Base-by-base conservation (phyloP, 441 rosid species). In the Gossypium aridum region DNA sequence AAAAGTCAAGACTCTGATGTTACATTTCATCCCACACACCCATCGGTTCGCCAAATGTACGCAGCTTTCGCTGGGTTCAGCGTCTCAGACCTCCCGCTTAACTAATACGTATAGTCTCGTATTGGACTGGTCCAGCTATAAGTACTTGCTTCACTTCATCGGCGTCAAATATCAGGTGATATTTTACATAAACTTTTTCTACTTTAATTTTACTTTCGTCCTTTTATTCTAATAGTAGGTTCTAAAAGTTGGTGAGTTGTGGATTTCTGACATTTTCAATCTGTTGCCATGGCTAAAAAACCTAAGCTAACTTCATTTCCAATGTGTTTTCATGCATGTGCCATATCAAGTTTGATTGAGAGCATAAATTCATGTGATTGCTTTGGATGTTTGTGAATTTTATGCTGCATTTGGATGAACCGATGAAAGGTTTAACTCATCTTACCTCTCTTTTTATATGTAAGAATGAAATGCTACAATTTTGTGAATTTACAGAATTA, bases 41-140 rank as follows among this genome's bases (percentile, higher is more conserved):
- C 2, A 17, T 37, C 6, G 3, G 22, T 23, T 43, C 31, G 45
- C 82, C 80, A 81, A 78, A 74, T 75, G 78, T 75, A 78, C 87
- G 85, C 86, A 74, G 73, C 75, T 51, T 25, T 74, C 55, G 80
- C 79, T 78, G 84, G 80, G 78, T 70, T 49, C 75, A 43, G 14
- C 7, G 53, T 63, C 22, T 68, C 75, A 65, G 80, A 77, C 74
- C 83, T 73, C 60, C 73, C 37, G 5, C 39, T 13, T 10, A 39
- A 59, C 76, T 62, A 51, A 6, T 49, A 67, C 61, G 49, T 16
- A 4, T 67, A 47, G 45, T 68, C 63, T 60, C 66, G 31, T 43
- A 2, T 61, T n/a, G 22, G 70, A 55, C 66, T 70, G 60, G 49
- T 75, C 75, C 71, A 16, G 71, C 12, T 37, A 37, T 37, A 37